These are phyloP conservation scores for Plectranthus barbatus DNA, from an alignment of 257 asterid genomes.

Conservation along the genomic window DNA sequence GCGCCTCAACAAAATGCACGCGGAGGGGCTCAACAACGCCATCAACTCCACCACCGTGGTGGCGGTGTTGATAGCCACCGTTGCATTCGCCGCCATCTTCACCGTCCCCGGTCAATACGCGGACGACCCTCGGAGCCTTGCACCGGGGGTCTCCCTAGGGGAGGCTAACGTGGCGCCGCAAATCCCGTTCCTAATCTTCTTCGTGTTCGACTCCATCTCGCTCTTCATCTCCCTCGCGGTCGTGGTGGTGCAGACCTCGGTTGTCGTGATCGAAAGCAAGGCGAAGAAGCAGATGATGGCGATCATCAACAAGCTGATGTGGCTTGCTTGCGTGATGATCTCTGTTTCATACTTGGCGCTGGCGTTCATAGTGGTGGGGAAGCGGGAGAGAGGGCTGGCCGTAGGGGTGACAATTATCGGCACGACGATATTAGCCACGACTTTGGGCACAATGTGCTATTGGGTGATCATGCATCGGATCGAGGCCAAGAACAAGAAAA, in stretches of 20 bases:
- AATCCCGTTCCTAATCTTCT: constrained; percentile 33
- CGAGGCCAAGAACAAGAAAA: constrained; percentile 23
- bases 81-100: constrained; percentile 50
- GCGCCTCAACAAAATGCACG: constrained; percentile 44
- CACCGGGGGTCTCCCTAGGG: constrained; percentile 26
- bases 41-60: constrained; percentile 50
- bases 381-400: constrained; percentile 32
- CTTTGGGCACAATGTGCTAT: constrained; percentile 38
- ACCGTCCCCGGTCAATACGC: constrained; percentile 42
- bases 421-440: constrained; percentile 31
- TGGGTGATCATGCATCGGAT: constrained; percentile 42
- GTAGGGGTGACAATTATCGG: constrained; percentile 36
- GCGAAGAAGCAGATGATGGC: constrained; percentile 58
- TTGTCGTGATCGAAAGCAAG: constrained; percentile 42
- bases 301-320: too few species aligned
- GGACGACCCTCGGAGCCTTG: constrained; percentile 20
- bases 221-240: constrained; percentile 45
- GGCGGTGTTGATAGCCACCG: constrained; percentile 49
- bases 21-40: constrained; percentile 50
- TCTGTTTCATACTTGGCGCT: constrained; percentile 41
- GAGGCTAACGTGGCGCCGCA: constrained; percentile 36
- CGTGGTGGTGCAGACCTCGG: constrained; percentile 51
- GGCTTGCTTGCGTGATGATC: constrained; percentile 36
- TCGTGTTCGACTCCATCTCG: constrained; percentile 40
- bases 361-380: constrained; percentile 42